Base-by-base conservation (phyloP, 2,329 filamentous ascomycete species). In the Fusarium ramigenum region DNA sequence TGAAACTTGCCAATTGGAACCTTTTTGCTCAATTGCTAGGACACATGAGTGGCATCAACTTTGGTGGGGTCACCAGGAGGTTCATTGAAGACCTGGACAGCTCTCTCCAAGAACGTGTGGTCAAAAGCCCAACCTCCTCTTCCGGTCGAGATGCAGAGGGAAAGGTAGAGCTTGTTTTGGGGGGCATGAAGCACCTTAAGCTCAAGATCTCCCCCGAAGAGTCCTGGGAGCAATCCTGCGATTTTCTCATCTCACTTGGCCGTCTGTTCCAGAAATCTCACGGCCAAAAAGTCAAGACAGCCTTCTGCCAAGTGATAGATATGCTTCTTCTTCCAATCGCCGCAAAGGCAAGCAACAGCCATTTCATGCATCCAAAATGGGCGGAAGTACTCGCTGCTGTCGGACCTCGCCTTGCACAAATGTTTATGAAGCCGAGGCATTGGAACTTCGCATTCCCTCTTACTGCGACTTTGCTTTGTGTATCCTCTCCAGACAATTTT, bases 21-120 rank as follows among this genome's bases (percentile, higher is more conserved):
- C 91, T 99, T 6, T 98, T 98, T 80, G 92, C 94, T 25, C 93
- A 97, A 78, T 86, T 99, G 7, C 88, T 99, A 2, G 96, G 97
- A n/a, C 93, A 95, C 43, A 97, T 99, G 93, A 98, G 96, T 82
- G 93, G 93, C 49, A 92, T 96, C 73, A 96, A 97, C 79, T 98
- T 99, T 80, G 85, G 90, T 21, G 93, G 92, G 63, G 95, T 99
- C 50, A 91, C 94, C 7, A 90, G 91, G 61, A 91, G 94, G 53
- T 99, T 97, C 79, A 87, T 97, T 50, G 85, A 88, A 36, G 95
- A 98, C 79, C 87, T 99, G 9, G 93, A 95, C 63, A 87, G 87
- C 37, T 93, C 92, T 15, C 91, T 98, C 58, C 91, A 91, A 78
- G 94, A 97, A 23, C 87, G 95, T 47, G 87, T 89, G 7, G 86